Base-by-base conservation (phyloP, 2,329 filamentous ascomycete genomes). In the Colletotrichum phormii region DNA sequence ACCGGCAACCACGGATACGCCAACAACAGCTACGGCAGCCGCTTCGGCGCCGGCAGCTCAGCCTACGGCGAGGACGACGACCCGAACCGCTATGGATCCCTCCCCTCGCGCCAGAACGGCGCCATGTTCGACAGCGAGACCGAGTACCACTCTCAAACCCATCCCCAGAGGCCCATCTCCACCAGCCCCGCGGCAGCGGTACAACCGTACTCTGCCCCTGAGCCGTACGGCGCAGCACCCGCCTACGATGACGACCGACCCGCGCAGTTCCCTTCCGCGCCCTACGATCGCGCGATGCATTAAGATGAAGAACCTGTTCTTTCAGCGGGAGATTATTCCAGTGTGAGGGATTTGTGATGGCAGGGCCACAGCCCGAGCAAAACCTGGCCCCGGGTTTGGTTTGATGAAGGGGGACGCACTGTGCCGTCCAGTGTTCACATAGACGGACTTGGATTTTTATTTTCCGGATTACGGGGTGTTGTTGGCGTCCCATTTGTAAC, bases 241-340 rank as follows among this genome's bases (percentile, higher is more conserved):
- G 81, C 82, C 5, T 80, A 84, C 22, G 72, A 73, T 24, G 84
- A 87, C 64, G 80, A 83, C 64, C 78, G 80, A 71, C 87, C 88
- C 0, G 87, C 82, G 24, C 85, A 87, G 66, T 92, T 92, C 78
- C 90, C 90, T 2, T 80, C 82, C 24, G 90, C 79, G 46, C 86
- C 90, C 78, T 92, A 92, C 78, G 88, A 90, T 77, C 84, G 88
- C 73, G 67, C 67, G 31, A 55, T 75, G 64, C 65, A 64, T 26
- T 72, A 35, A 31, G 22, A 35, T 12, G 42, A 53, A 63, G 26
- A 49, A 9, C 42, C 18, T n/a, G 2, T 63, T n/a, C 46, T 53
- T 53, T 63, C 12, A 12, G 5, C 31, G 26, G 33, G 29, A 15
- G 15, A 13, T 22, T 35, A 35, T 29, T n/a, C 42, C 18, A 11